Evolutionary conservation across 345 rosid genomes (phyloP), one percentile per base, ranked within the genome.

Genomic region (Boechera stricta): DNA sequence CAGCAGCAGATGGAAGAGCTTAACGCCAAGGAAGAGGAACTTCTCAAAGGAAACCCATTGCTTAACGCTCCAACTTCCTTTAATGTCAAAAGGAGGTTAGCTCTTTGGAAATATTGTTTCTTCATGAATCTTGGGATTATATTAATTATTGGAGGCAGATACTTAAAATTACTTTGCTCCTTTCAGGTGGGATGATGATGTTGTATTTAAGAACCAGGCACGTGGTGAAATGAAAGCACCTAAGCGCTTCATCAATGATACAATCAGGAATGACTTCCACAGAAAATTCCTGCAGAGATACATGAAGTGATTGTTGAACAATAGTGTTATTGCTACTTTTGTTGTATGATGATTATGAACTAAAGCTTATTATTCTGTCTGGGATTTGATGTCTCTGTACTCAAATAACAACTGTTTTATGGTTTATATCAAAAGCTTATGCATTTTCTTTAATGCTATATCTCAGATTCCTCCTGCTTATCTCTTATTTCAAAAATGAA

Each of bases 141-240:
- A 21, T 10, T 33, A 44, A 26, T 10, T 52, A 26, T 33, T 41
- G 15, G 42, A 72, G 64, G 42, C 53, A 32, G 64, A 60, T 60
- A 70, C 54, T 63, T 4, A 41, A 28, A n/a, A 11, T 15, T 1
- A 21, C 10, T 38, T 33, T 33, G 5, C 49, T 59, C 8, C 65
- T 41, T 41, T 36, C 81, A 95, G 99, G 86, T 95, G 99, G 99
- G 99, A 95, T 42, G 99, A 95, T 52, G 99, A 95, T 86, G 99
- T 95, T 71, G 97, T 92, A 6, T 92, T 95, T 85, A 95, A 92
- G 90, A 95, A 95, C 77, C 99, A 95, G 86, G 87, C 99, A 13
- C 92, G 99, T 33, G 99, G 98, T 26, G 99, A 92, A 85, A 86
- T 86, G 71, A 95, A 92, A 88, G 72, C 94, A 39, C 88, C 90